Evolutionary conservation across 2,329 filamentous ascomycete species (phyloP).

Genomic region (Emmonsiellopsis sp.): DNA sequence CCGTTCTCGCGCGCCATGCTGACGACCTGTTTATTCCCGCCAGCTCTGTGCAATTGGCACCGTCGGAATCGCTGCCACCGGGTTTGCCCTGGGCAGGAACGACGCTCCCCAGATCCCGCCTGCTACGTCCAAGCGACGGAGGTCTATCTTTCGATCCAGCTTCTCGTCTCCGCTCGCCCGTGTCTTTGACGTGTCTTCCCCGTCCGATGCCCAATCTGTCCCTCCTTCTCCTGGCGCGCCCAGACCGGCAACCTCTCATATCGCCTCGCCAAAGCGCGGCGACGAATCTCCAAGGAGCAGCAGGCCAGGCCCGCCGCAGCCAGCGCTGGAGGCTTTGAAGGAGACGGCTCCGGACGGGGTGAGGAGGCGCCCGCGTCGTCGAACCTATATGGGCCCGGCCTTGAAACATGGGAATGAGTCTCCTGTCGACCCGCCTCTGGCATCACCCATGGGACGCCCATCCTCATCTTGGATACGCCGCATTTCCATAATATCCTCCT

Average conservation of each 20-base stretch:
- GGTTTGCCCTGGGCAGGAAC: conserved; percentile 47
- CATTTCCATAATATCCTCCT: conserved; percentile 43
- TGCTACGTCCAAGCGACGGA: conserved; percentile 3
- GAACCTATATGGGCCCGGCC: conserved; percentile 26
- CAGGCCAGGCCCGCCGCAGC: neutral
- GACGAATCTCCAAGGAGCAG: neutral
- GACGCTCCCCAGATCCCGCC: conserved; percentile 21
- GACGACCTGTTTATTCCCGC: conserved; percentile 14
- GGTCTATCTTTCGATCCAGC: conserved; percentile 6
- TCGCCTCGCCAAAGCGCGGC: neutral
- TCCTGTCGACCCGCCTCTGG: conserved; percentile 15
- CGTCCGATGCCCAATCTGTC: conserved; percentile 4
- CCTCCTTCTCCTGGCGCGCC: neutral
- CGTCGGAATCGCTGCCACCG: conserved; percentile 50
- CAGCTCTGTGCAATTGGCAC: conserved; percentile 57
- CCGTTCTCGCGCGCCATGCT: neutral
- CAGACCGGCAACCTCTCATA: neutral
- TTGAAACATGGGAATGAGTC: conserved; percentile 19
- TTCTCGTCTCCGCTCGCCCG: conserved; percentile 1
- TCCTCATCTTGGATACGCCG: conserved; percentile 48
- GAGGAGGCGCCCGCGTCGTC: conserved; percentile 24
- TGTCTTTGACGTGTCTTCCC: conserved; percentile 6
- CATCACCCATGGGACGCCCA: conserved; percentile 25
- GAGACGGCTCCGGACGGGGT: conserved; percentile 10
- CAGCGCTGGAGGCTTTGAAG: conserved; percentile 1